Conservation (phyloP, 176 grass and related monocot species). For the Metroxylon sagu region DNA sequence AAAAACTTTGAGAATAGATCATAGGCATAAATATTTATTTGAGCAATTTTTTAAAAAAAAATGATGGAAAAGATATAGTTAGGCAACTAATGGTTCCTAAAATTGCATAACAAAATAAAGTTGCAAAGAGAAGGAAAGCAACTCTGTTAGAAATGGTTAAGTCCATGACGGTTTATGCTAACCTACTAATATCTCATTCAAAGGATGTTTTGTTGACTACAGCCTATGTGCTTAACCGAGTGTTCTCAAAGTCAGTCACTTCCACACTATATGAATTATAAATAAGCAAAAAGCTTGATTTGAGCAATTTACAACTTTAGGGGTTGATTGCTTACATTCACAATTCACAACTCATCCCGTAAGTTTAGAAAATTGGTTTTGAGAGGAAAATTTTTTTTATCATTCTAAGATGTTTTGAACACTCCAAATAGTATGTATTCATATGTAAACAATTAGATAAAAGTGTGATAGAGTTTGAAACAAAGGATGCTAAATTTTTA, state of each 20-base stretch:
- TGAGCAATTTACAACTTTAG: background rate
- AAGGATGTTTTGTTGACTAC: too few relatives aligned
- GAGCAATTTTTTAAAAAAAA: background rate
- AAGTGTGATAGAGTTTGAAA: background rate
- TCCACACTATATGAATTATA: too few relatives aligned
- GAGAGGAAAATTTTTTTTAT: background rate
- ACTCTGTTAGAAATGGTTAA: background rate
- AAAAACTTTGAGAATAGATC: background rate
- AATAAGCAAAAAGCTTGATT: too few relatives aligned
- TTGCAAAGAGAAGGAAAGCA: background rate
- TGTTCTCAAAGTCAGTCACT: too few relatives aligned
- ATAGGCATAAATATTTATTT: background rate
- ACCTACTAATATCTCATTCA: too few relatives aligned
- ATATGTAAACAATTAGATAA: background rate
- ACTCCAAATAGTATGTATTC: background rate
- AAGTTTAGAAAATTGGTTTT: background rate
- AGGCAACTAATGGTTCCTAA: background rate
- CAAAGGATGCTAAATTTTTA: background rate
- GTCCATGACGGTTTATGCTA: too few relatives aligned
- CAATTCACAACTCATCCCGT: background rate
- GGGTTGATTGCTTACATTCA: background rate
- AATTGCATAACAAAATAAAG: background rate
- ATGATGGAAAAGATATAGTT: background rate
- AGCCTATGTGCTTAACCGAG: too few relatives aligned
- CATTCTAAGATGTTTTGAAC: background rate